Conservation (phyloP, 768 basidiomycete species). For the Xerocomellus amylosporus region DNA sequence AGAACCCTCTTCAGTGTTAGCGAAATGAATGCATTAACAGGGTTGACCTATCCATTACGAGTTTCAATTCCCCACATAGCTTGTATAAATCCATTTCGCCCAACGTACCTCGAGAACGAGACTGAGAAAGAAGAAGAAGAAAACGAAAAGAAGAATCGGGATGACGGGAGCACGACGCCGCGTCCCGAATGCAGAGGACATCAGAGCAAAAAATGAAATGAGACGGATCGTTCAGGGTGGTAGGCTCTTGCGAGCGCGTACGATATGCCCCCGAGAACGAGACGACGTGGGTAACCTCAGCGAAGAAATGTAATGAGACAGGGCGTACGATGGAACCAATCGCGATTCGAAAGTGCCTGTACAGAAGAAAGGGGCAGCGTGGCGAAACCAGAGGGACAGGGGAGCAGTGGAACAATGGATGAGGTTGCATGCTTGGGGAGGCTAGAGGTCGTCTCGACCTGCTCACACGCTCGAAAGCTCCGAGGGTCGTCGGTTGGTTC, state of each 20-base stretch:
- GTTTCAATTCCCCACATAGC: not conserved
- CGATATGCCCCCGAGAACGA: not conserved
- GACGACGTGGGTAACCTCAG: too few species aligned
- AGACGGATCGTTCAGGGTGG: not conserved
- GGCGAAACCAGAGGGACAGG: not conserved
- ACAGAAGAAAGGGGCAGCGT: not conserved
- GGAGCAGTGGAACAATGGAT: not conserved
- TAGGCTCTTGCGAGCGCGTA: not conserved
- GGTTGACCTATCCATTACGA: not conserved
- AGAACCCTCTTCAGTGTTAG: not conserved
- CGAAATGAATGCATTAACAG: not conserved
- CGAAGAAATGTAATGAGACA: not conserved
- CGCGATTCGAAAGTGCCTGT: not conserved
- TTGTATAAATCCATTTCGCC: not conserved
- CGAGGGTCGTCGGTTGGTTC: not conserved
- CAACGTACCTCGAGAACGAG: not conserved
- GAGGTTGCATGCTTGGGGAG: not conserved
- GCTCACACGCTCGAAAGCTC: not conserved
- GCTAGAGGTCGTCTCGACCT: not conserved
- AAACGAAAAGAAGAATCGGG: not conserved
- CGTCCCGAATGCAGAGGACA: not conserved
- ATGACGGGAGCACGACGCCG: not conserved
- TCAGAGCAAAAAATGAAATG: not conserved
- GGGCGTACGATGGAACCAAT: not conserved
- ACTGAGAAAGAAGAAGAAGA: too few species aligned